Conservation (phyloP, 441 rosid genomes). For the Corymbia calophylla region DNA sequence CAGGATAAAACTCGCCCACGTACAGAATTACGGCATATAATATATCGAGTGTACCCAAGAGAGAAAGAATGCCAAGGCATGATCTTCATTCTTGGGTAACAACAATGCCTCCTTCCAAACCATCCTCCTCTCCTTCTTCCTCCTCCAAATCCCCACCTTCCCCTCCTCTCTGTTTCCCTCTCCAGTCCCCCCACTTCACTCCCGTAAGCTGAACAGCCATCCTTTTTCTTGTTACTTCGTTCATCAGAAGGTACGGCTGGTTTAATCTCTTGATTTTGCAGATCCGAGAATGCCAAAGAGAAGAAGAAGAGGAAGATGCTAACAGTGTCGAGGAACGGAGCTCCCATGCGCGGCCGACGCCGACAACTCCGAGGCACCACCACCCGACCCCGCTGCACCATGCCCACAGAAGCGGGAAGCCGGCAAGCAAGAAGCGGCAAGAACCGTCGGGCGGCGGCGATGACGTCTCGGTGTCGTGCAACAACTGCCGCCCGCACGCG, state of each 20-base stretch:
- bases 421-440: conserved; percentile 28
- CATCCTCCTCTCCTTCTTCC: background rate
- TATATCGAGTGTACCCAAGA: background rate
- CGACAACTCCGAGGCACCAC: conserved; percentile 28
- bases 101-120: background rate
- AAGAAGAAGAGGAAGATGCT: conserved; percentile 23
- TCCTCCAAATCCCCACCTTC: conserved; percentile 1
- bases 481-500: conserved; percentile 77
- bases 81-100: background rate
- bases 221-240: background rate
- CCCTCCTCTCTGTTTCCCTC: background rate
- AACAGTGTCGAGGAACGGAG: conserved; percentile 2
- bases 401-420: conserved; percentile 13
- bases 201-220: conserved; percentile 46
- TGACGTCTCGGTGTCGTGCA: conserved; percentile 60
- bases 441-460: conserved; percentile 7
- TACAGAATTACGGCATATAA: background rate
- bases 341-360: background rate
- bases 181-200: conserved; percentile 18
- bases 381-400: conserved; percentile 59
- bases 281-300: conserved; percentile 78
- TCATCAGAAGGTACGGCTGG: background rate
- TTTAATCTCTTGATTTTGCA: conserved; percentile 14
- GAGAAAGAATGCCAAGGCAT: background rate
- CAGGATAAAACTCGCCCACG: background rate